Percentiles rank a stretch among this genome's conserved stretches.
These are phyloP conservation scores for Myxozyma vanderwaltii DNA, from an alignment of 805 yeast genomes.

Conservation along the genomic window DNA sequence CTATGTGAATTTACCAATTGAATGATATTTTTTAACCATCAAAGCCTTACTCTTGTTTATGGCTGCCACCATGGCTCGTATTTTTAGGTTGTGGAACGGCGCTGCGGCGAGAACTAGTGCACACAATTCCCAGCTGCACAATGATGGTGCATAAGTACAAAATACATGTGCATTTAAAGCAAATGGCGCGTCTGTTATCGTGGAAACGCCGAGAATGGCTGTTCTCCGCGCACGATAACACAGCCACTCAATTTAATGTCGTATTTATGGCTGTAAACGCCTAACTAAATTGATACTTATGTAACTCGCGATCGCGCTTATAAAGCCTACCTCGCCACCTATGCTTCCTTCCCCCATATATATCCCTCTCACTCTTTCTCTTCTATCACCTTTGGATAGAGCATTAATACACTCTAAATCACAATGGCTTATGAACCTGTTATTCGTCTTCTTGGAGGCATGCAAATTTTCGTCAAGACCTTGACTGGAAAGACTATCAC, in stretches of 20 bases:
- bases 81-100: too few relatives aligned
- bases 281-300: background rate
- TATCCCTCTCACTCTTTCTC: background rate
- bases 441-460: constrained; percentile 97
- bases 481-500: constrained; percentile 90
- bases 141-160: background rate
- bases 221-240: background rate
- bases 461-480: constrained; percentile 90
- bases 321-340: background rate
- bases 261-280: too few relatives aligned
- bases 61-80: too few relatives aligned
- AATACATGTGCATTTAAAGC: background rate
- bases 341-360: background rate
- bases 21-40: too few relatives aligned
- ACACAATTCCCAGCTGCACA: background rate
- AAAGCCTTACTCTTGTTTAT: too few relatives aligned
- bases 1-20: too few relatives aligned
- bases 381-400: background rate
- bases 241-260: background rate
- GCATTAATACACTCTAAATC: background rate
- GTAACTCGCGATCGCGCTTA: background rate
- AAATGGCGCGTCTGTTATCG: too few relatives aligned
- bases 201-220: background rate
- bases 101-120: too few relatives aligned
- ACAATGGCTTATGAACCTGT: constrained; percentile 53